Base-by-base conservation (phyloP, 2,329 filamentous ascomycete species). In the Zymoseptoria brevis region DNA sequence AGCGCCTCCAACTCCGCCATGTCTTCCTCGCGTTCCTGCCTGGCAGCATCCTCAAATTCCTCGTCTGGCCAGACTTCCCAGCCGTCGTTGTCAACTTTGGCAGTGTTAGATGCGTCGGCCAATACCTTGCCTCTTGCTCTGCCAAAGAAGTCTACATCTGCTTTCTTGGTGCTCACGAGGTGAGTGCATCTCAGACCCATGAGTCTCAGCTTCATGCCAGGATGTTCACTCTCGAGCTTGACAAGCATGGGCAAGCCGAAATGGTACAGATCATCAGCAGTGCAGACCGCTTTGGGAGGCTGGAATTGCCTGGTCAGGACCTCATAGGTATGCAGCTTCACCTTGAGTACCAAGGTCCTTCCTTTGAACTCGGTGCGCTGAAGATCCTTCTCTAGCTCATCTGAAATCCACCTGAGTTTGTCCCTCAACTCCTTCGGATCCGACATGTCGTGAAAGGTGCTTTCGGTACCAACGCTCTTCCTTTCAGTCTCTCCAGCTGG, bases 301-400 rank as follows among this genome's bases (percentile, higher is more conserved):
- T 88, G 83, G 5, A 84, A 82, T 71, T 99, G 94, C 30, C 94
- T 81, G 0, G 92, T 96, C 55, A 90, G 82, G 19, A 96, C 89
- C 73, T 97, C 92, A 68, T 93, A 99, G 0, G 91, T 96, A 72
- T 96, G 90, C 7, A 97, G 77, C 72, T 99, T 99, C 64, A 96
- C 82, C 73, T 99, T 99, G 41, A 99, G 77, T 21, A 90, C 90
- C 1, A 99, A 76, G 0, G 93, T 97, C n/a, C 90, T 84, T 0
- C 93, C 93, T 73, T 93, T 96, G 75, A 89, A 90, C 64, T 89
- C 83, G 1, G 89, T 90, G 24, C 85, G 83, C 59, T 81, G 80
- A 76, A 97, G 80, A 68, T 97, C 93, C 65, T 88, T 88, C 71
- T 96, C 91, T 3, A 99, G 78, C 64, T 96, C 91, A 62, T 91